Percentiles rank a stretch among this genome's conserved stretches.
Conservation (phyloP, 2,329 filamentous ascomycete genomes). For the Aspergillus versicolor region DNA sequence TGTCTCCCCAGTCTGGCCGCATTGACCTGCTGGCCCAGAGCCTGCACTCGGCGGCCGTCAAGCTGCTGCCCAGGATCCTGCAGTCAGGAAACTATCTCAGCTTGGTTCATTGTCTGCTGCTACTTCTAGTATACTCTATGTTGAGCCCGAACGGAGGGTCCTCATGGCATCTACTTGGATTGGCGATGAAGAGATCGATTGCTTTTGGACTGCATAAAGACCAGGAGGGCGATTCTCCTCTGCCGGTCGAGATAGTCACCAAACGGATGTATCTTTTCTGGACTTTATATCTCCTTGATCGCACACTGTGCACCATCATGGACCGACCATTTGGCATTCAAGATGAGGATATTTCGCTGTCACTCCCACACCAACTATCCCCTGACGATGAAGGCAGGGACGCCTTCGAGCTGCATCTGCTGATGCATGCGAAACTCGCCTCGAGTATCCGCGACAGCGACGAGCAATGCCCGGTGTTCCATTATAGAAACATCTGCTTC, state of each 20-base stretch:
- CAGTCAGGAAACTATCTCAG: slow-evolving; percentile 6
- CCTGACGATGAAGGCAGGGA: neutral
- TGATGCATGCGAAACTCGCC: slow-evolving; percentile 20
- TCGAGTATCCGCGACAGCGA: slow-evolving; percentile 14
- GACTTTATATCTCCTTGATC: slow-evolving; percentile 23
- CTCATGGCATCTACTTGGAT: slow-evolving; percentile 30
- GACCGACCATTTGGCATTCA: slow-evolving; percentile 23
- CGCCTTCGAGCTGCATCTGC: slow-evolving; percentile 10
- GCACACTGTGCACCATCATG: slow-evolving; percentile 19
- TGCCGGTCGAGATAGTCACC: neutral
- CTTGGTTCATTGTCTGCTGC: slow-evolving; percentile 19
- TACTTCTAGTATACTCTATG: slow-evolving; percentile 25
- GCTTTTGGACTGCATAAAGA: slow-evolving; percentile 28
- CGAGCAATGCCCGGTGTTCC: slow-evolving; percentile 5
- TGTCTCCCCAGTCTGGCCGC: slow-evolving; percentile 15
- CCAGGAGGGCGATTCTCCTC: neutral
- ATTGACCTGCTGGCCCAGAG: slow-evolving; percentile 9
- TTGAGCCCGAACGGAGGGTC: slow-evolving; percentile 26
- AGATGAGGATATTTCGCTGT: slow-evolving; percentile 21
- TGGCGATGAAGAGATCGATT: slow-evolving; percentile 32
- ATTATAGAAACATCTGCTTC: slow-evolving; percentile 19
- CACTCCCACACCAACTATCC: neutral
- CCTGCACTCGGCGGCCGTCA: slow-evolving; percentile 10
- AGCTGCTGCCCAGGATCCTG: slow-evolving; percentile 13
- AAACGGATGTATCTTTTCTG: slow-evolving; percentile 18